phyloP scores from a whole-genome alignment of 805 yeast genomes.

The Debaryomyces tyrocola region DNA sequence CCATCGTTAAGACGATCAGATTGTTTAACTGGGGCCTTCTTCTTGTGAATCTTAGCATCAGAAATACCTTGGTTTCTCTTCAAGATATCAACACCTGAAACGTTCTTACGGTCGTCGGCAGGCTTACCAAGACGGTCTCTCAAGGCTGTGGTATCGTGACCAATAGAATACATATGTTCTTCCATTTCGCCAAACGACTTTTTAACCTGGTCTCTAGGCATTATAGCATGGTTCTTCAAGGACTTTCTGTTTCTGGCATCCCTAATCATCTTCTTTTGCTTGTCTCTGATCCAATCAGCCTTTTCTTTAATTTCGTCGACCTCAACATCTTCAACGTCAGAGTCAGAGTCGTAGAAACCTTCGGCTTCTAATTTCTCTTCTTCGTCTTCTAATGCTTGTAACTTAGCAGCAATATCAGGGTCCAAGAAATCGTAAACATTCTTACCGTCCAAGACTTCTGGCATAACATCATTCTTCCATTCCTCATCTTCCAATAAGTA shows the following conservation, averaged over 20 bases:
- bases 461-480: slow-evolving; percentile 97
- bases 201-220: slow-evolving; percentile 87
- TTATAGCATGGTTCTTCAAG: slow-evolving; percentile 78
- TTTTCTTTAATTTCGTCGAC: slow-evolving; percentile 72
- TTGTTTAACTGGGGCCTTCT: slow-evolving; percentile 55
- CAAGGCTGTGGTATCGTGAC: slow-evolving; percentile 78
- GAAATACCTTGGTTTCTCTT: slow-evolving; percentile 51
- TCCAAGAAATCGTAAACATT: slow-evolving; percentile 97
- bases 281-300: slow-evolving; percentile 94
- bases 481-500: slow-evolving; percentile 92
- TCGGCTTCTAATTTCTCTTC: slow-evolving; percentile 91
- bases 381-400: slow-evolving; percentile 94
- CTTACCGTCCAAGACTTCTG: slow-evolving; percentile 93
- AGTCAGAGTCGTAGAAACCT: slow-evolving; percentile 93
- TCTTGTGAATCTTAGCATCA: slow-evolving; percentile 43
- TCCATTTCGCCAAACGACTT: slow-evolving; percentile 80
- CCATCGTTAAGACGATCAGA: slow-evolving; percentile 85
- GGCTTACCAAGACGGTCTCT: slow-evolving; percentile 44
- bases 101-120: slow-evolving; percentile 34
- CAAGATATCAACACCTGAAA: slow-evolving; percentile 79
- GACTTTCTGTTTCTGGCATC: slow-evolving; percentile 87
- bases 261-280: slow-evolving; percentile 89
- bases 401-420: slow-evolving; percentile 89
- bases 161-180: slow-evolving; percentile 83
- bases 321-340: slow-evolving; percentile 55